phyloP scores from a whole-genome alignment of 805 yeast species.

The Saccharomyces jurei region DNA sequence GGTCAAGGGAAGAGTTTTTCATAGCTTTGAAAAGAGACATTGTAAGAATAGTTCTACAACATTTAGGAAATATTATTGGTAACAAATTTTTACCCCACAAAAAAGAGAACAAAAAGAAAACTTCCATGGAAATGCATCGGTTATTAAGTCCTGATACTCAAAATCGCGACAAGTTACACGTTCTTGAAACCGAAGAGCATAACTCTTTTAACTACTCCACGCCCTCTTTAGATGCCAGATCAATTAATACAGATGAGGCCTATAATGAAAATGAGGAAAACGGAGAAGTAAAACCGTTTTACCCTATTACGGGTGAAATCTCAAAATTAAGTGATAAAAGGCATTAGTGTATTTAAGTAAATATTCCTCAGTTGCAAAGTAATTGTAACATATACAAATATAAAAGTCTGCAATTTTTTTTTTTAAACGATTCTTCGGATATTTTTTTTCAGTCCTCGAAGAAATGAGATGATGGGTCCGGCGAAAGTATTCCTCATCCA shows the following conservation, averaged over 20 bases:
- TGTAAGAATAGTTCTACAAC: slow-evolving; percentile 46
- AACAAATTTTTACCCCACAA: slow-evolving; percentile 48
- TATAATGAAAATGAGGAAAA: background rate
- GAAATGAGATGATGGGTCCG: background rate
- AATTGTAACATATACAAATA: background rate
- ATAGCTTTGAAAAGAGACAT: slow-evolving; percentile 46
- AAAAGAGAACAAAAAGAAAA: slow-evolving; percentile 25
- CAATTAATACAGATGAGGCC: background rate
- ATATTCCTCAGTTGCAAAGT: background rate
- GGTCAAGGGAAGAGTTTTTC: slow-evolving; percentile 53
- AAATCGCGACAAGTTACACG: background rate
- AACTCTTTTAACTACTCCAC: background rate
- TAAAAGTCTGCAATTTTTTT: background rate
- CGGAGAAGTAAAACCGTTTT: background rate
- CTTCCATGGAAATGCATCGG: background rate
- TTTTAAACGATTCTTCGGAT: background rate
- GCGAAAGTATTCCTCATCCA: background rate
- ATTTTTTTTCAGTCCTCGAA: background rate
- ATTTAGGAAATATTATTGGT: slow-evolving; percentile 53
- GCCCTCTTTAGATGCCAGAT: background rate
- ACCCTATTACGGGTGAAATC: background rate
- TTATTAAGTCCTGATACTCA: background rate
- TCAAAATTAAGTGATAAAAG: background rate
- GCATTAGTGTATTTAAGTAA: background rate
- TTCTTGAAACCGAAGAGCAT: background rate